Evolutionary conservation across 345 rosid genomes (phyloP), one percentile per base, ranked within the genome.

Genomic region (Syzygium jambos): DNA sequence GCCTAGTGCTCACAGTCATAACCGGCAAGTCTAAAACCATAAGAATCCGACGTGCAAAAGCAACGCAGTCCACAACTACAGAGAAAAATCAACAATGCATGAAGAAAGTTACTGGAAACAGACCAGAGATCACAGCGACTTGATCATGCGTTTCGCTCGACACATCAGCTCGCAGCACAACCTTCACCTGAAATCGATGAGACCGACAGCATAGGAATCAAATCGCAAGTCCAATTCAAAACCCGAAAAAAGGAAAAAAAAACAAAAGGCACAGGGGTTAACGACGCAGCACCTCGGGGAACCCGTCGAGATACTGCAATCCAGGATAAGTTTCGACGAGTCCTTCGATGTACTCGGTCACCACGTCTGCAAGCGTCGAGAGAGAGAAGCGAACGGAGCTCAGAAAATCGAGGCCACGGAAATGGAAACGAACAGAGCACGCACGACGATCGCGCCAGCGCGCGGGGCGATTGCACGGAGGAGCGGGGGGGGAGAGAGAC

Each of bases 71-170:
- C 49, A 38, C 27, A 19, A 43, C 49, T 34, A 73, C 49, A 9
- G 23, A 73, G 2, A 73, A 1, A 19, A 73, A 73, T 41, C 49
- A 38, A 73, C 25, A 9, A 73, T 27, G 41, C 59, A 51, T 46
- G 88, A 17, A 29, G 46, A 43, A 41, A 84, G 78, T 21, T 43
- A 4, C 43, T 21, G 16, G 51, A 51, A 51, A 54, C 91, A 53
- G 88, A 98, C 99, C 99, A 92, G 99, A 96, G 88, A 98, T 95
- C 82, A 98, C 92, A 4, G 99, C 98, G 86, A 98, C 99, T 91
- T 96, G 95, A 89, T 93, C 95, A 92, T 94, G 93, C 53, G 90
- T 93, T 59, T 89, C 91, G 90, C 94, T 89, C 11, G 96, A 92
- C 90, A 93, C 96, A 93, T 96, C 99, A 89, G 99, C 96, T 77